Evolutionary conservation across 305 asterid species (phyloP), one percentile per base, ranked within the genome.

Genomic region (Solanum hybrid): DNA sequence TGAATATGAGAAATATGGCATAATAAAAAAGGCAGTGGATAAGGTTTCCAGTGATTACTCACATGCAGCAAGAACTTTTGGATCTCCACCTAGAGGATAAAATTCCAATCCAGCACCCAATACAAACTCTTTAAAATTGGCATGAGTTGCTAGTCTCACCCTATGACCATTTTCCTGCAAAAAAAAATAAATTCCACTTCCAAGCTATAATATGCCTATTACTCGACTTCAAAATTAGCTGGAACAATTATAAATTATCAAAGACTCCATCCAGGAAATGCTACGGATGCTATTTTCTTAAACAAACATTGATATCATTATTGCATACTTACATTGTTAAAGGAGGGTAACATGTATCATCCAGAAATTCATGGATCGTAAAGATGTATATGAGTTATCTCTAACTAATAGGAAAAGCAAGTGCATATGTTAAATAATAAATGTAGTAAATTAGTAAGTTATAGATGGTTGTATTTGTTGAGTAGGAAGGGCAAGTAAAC

Each of bases 11-110:
- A 85, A 85, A 85, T 85, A 56, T 85, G 45, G 22, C 45, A 22
- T 56, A 32, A 11, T 56, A 24, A 85, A 84, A 31, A 45, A 11
- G 88, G 76, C 76, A 11, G 45, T 11, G 45, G 13, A 56, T 56
- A 56, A 32, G 76, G 76, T 56, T 56, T 31, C 4, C 76, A 56
- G 88, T 3, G 88, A 56, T 56, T 31, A 93, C 99, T 93, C 93
- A 96, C 99, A 97, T 76, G 95, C 99, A 90, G 99, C 99, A 80
- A 97, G 99, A 89, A 93, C 94, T 93, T 97, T 97, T 27, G 99
- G 98, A 92, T 97, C 98, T 82, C 99, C 98, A 45, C 99, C 98
- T 10, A 97, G 98, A 87, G 98, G 96, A 90, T 92, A 95, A 92
- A 97, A 95, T 95, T 97, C 99, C 93, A 97, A 91, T n/a, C 98